Percentiles rank a stretch among this genome's conserved stretches.
phyloP scores from a whole-genome alignment of 139 green algal genomes.

The Protoeuglena noctilucae region DNA sequence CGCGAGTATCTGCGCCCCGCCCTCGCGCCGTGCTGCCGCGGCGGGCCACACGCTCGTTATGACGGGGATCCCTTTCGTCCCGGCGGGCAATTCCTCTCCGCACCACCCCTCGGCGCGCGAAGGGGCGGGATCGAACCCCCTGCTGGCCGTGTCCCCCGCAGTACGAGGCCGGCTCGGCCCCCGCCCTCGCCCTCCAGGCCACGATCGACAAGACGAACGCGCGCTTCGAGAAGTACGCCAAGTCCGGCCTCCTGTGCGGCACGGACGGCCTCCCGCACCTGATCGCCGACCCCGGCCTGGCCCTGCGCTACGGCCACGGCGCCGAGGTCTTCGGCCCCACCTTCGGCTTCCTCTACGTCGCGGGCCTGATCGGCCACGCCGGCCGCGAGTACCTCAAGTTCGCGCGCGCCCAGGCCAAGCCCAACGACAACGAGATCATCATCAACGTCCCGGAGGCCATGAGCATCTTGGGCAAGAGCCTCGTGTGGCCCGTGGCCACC shows the following conservation, averaged over 20 bases:
- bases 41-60: not conserved
- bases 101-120: no score
- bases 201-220: constrained; percentile 86
- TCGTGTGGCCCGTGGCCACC: constrained; percentile 59
- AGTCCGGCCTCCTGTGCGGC: constrained; percentile 85
- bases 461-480: constrained; percentile 40
- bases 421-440: constrained; percentile 93
- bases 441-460: constrained; percentile 84
- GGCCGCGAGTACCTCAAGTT: constrained; percentile 77
- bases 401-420: constrained; percentile 32
- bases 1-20: not conserved
- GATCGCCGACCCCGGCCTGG: constrained; percentile 90
- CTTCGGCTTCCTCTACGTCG: constrained; percentile 93
- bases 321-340: constrained; percentile 89
- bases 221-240: constrained; percentile 84
- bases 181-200: constrained; percentile 73
- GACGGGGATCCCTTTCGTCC: not conserved
- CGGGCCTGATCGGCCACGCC: constrained; percentile 89
- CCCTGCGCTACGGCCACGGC: constrained; percentile 75
- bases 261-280: constrained; percentile 92
- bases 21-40: no score
- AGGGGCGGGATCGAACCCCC: no score
- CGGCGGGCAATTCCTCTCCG: not conserved
- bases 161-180: constrained; percentile 78
- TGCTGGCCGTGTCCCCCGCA: constrained; percentile 33